A percentile compares a stretch with the other conserved stretches of the same genome.
Evolutionary conservation across 495 filamentous ascomycete species (phyloP).

Genomic region (Penicillium canariense): DNA sequence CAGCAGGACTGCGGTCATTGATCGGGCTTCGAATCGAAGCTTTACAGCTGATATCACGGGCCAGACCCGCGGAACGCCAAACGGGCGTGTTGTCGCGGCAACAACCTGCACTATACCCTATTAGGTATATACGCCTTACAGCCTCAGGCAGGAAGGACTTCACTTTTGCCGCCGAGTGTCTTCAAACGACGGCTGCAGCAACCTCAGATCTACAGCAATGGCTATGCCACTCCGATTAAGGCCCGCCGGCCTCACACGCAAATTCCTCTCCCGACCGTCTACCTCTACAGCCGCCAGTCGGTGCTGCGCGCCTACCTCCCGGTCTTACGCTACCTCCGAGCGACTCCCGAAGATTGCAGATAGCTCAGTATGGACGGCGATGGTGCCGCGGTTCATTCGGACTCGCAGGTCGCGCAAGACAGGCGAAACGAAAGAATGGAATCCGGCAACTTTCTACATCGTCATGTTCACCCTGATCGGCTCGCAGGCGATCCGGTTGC

Average conservation of each 20-base stretch:
- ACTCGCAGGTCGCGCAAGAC: conserved; percentile 33
- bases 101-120: conserved; percentile 28
- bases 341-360: conserved; percentile 59
- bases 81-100: conserved; percentile 42
- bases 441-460: conserved; percentile 91
- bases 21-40: conserved; percentile 11
- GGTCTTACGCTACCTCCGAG: conserved; percentile 34
- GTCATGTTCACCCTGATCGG: conserved; percentile 88
- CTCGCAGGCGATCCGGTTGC: conserved; percentile 89
- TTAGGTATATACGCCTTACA: conserved; percentile 15
- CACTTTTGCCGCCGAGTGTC: conserved; percentile 8
- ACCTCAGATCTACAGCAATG: conserved; percentile 10
- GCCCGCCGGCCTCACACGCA: conserved; percentile 9
- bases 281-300: conserved; percentile 1
- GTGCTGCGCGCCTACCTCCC: conserved; percentile 10
- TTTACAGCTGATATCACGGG: conserved; percentile 25
- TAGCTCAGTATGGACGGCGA: conserved; percentile 65
- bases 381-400: conserved; percentile 56
- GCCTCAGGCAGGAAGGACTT: conserved; percentile 17
- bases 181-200: background rate
- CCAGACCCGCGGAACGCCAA: conserved; percentile 20
- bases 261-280: background rate
- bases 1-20: conserved; percentile 19
- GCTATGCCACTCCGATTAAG: conserved; percentile 12
- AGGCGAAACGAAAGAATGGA: conserved; percentile 71